Percentiles rank a stretch among this genome's conserved stretches.
Evolutionary conservation across 2,329 filamentous ascomycete species (phyloP).

Genomic region (Beauveria varroae): DNA sequence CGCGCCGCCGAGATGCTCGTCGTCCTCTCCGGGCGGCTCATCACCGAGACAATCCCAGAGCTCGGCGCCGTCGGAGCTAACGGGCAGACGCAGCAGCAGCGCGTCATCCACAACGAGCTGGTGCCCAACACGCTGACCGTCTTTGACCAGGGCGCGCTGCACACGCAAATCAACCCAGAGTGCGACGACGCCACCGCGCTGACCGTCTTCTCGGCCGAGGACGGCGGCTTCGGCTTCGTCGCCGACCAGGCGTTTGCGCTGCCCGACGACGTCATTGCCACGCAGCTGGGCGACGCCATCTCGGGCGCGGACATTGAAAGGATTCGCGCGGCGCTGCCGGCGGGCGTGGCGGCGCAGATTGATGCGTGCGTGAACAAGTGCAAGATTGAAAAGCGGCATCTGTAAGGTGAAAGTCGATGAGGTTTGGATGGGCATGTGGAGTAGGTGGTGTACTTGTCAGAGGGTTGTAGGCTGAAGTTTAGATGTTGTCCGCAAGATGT

Average conservation of each 20-base stretch:
- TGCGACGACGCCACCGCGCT: conserved; percentile 44
- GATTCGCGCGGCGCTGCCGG: conserved; percentile 25
- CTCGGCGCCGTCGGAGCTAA: conserved; percentile 36
- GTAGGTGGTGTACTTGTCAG: no score
- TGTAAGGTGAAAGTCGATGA: not conserved
- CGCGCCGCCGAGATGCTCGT: conserved; percentile 46
- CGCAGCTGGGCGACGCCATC: conserved; percentile 38
- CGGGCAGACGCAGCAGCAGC: conserved; percentile 27
- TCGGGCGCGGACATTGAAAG: conserved; percentile 38
- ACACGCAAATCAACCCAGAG: conserved; percentile 49
- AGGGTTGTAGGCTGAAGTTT: no score
- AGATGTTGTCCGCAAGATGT: no score
- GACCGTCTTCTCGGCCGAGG: conserved; percentile 41
- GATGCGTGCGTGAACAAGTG: conserved; percentile 2
- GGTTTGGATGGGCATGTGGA: not conserved
- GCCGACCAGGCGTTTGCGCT: conserved; percentile 44
- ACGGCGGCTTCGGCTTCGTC: conserved; percentile 44
- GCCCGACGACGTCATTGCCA: conserved; percentile 36
- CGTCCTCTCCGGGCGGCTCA: conserved; percentile 39
- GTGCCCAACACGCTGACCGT: conserved; percentile 40
- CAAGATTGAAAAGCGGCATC: conserved; percentile 1
- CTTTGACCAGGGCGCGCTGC: conserved; percentile 47
- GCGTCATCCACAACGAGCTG: conserved; percentile 36
- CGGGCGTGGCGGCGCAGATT: not conserved
- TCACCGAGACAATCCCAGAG: conserved; percentile 46